These are phyloP conservation scores for Lentinula aciculospora DNA, from an alignment of 768 basidiomycete genomes.

Conservation along the genomic window DNA sequence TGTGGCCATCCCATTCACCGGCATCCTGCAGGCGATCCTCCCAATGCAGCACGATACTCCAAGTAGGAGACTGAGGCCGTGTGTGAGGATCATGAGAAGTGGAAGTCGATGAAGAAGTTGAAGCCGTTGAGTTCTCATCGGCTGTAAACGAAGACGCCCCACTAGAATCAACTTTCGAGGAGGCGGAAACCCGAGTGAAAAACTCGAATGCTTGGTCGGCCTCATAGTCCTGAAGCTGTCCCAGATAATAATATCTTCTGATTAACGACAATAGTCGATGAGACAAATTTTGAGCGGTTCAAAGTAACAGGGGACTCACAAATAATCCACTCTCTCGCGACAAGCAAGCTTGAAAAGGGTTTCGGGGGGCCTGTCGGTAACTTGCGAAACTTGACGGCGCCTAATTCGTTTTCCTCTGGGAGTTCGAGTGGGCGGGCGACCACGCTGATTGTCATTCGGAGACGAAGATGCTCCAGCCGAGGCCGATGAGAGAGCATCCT, in stretches of 20 bases:
- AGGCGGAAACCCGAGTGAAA: background rate
- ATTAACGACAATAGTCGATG: background rate
- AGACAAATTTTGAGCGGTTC: background rate
- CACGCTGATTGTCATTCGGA: background rate
- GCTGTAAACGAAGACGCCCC: background rate
- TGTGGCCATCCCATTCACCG: constrained; percentile 4
- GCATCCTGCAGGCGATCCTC: background rate
- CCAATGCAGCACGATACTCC: background rate
- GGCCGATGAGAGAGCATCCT: background rate
- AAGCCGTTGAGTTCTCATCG: background rate
- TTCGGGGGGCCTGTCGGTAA: background rate
- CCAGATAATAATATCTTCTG: background rate
- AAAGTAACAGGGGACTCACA: background rate
- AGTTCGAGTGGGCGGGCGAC: background rate
- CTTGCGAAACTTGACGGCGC: background rate
- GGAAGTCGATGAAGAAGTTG: background rate
- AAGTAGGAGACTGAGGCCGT: constrained; percentile 4
- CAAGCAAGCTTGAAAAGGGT: constrained; percentile 2
- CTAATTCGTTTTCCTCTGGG: background rate
- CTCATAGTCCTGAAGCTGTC: background rate
- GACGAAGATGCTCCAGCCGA: background rate
- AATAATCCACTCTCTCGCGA: constrained; percentile 1
- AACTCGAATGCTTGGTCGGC: background rate
- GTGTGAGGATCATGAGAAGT: background rate
- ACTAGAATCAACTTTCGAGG: background rate